Conservation (phyloP, 139 green algal species). For the Chloropicon primus region DNA sequence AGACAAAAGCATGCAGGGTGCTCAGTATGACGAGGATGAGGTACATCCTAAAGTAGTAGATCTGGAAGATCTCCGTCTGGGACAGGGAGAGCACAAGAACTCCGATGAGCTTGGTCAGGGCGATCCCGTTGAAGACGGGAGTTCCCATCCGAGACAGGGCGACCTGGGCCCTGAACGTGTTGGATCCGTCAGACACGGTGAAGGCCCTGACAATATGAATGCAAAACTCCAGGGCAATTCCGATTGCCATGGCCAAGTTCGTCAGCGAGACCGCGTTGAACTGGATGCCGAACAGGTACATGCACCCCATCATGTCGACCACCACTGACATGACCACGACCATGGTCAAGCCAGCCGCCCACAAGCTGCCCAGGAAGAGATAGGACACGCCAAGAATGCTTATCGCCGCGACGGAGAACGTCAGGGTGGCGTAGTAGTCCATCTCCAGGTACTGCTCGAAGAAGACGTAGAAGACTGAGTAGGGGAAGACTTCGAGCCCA, state of each 20-base stretch:
- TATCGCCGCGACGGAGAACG: constrained; percentile 12
- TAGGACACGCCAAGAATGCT: constrained; percentile 25
- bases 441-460: constrained; percentile 85
- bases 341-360: constrained; percentile 36
- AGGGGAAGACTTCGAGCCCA: constrained; percentile 58
- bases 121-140: constrained; percentile 64
- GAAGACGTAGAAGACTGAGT: constrained; percentile 86
- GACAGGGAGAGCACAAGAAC: constrained; percentile 62
- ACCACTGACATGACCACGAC: constrained; percentile 45
- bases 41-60: constrained; percentile 50
- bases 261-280: constrained; percentile 62
- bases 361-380: constrained; percentile 28
- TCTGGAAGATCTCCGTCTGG: constrained; percentile 41
- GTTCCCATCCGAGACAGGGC: constrained; percentile 39
- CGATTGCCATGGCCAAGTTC: constrained; percentile 61
- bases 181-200: constrained; percentile 24
- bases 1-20: constrained; percentile 65
- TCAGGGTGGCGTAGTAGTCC: not conserved
- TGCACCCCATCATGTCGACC: constrained; percentile 57
- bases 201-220: constrained; percentile 65
- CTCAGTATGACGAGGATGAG: constrained; percentile 66
- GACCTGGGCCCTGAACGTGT: constrained; percentile 16
- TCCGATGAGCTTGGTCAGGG: constrained; percentile 70
- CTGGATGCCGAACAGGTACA: constrained; percentile 61
- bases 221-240: constrained; percentile 74